A percentile compares a stretch with the other conserved stretches of the same genome.
These are phyloP conservation scores for Sugiyamaella pinicola DNA, from an alignment of 1,139 yeast genomes.

Conservation along the genomic window DNA sequence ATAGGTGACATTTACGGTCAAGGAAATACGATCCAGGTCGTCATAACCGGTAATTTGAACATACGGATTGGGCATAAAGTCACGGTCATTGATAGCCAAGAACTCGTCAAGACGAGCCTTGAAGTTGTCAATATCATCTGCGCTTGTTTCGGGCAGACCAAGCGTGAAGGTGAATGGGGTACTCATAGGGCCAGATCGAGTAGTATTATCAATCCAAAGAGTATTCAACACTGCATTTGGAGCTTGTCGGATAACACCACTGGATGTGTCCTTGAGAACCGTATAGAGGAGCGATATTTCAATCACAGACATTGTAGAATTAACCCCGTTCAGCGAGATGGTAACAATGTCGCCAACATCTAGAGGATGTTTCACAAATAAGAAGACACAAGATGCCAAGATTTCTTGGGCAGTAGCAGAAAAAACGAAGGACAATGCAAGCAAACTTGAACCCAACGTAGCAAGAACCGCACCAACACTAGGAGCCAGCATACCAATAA, in stretches of 20 bases:
- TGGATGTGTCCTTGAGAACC: constrained; percentile 39
- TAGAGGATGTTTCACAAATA: constrained; percentile 49
- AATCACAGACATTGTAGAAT: constrained; percentile 37
- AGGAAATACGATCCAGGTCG: constrained; percentile 42
- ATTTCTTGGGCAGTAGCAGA: constrained; percentile 46
- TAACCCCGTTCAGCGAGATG: constrained; percentile 33
- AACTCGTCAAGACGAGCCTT: constrained; percentile 39
- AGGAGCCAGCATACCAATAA: constrained; percentile 49
- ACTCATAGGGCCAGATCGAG: constrained; percentile 44
- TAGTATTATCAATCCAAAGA: constrained; percentile 45
- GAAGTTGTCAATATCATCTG: constrained; percentile 42
- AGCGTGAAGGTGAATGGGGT: constrained; percentile 35
- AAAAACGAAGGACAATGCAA: constrained; percentile 47
- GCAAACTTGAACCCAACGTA: constrained; percentile 46
- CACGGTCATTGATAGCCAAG: constrained; percentile 42
- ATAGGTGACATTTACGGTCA: constrained; percentile 39
- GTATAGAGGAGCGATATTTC: constrained; percentile 46
- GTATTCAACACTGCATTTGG: constrained; percentile 46
- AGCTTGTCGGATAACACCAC: constrained; percentile 43
- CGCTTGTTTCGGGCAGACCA: constrained; percentile 45
- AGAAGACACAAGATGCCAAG: constrained; percentile 45
- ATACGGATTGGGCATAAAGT: constrained; percentile 41
- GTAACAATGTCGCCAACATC: constrained; percentile 48
- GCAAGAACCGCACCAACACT: constrained; percentile 46
- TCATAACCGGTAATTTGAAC: constrained; percentile 41